Base-by-base conservation (phyloP, 148 eudicot species). In the Rhododendron ferrugineum region DNA sequence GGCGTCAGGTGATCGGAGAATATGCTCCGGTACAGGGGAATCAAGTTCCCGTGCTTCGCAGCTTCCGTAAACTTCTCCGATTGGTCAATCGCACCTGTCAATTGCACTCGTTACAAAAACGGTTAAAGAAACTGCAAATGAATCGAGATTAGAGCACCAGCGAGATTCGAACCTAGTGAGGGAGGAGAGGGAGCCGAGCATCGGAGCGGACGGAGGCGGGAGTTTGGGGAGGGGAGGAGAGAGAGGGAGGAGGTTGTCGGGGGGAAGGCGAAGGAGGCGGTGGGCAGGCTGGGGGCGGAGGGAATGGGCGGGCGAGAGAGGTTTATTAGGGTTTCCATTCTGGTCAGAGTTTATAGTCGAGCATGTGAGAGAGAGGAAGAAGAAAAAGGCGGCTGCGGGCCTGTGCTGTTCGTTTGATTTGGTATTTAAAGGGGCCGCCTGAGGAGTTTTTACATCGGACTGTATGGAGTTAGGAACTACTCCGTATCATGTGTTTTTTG, bases 1-100 rank as follows among this genome's bases (percentile, higher is more conserved):
- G 99, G 99, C 22, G 99, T 97, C 87, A 97, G 87, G 79, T 97
- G 99, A 91, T 97, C 99, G 16, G 97, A 97, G 84, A 97, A 97
- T 49, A 97, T 87, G 6, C 95, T 85, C 85, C 89, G 87, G 84
- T 90, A 94, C 75, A 97, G 62, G 10, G 99, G 99, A 82, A 97
- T 92, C 90, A 97, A 86, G 83, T 97, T 97, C 88, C 98, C 98
- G 20, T 90, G 85, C 86, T 92, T 89, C 16, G 99, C 91, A n/a
- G 98, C 98, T 86, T 95, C 97, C 88, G 80, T 87, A 86, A 97
- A 97, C 87, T 92, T 92, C 23, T 30, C 83, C 18, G 93, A 80
- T 47, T 90, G 89, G 79, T 95, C 95, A 36, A 89, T 98, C 60
- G 52, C 83, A 58, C 80, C 80, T 85, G 52, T 11, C 70, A 56